A percentile compares a stretch with the other conserved stretches of the same genome.
phyloP scores from a whole-genome alignment of 805 yeast genomes.

The Kluyveromyces siamensis region DNA sequence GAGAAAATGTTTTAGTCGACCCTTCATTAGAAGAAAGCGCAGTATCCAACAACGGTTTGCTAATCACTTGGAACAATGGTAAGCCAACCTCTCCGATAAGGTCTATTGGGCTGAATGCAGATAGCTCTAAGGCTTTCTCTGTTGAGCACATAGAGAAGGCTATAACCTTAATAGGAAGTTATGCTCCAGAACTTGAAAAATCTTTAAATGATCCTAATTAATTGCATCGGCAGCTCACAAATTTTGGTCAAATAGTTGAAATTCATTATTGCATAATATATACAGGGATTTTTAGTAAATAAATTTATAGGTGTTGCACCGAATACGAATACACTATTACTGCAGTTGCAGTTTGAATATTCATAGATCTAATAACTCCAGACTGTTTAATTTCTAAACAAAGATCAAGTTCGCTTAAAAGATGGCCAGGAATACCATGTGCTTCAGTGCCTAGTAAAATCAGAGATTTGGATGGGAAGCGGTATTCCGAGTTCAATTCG shows the following conservation, averaged over 20 bases:
- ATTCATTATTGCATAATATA: background rate
- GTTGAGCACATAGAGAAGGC: slow-evolving; percentile 42
- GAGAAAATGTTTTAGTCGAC: slow-evolving; percentile 58
- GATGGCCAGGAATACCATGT: slow-evolving; percentile 84
- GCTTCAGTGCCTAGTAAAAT: slow-evolving; percentile 78
- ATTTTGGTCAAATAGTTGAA: no score
- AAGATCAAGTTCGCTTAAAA: slow-evolving; percentile 71
- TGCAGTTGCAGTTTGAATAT: slow-evolving; percentile 94
- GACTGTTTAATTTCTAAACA: slow-evolving; percentile 88
- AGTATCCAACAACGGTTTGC: slow-evolving; percentile 75
- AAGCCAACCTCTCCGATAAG: slow-evolving; percentile 64
- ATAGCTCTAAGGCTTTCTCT: slow-evolving; percentile 45
- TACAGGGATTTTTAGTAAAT: slow-evolving; percentile 26
- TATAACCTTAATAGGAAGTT: slow-evolving; percentile 45
- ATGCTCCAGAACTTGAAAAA: slow-evolving; percentile 53
- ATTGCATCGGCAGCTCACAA: background rate
- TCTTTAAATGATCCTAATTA: slow-evolving; percentile 39
- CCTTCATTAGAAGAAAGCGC: slow-evolving; percentile 86
- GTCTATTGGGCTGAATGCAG: slow-evolving; percentile 50
- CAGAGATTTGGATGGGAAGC: slow-evolving; percentile 73
- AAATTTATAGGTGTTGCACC: slow-evolving; percentile 25
- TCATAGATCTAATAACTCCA: slow-evolving; percentile 92
- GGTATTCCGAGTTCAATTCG: slow-evolving; percentile 49
- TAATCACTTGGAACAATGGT: slow-evolving; percentile 64
- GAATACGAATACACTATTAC: slow-evolving; percentile 89